Percentiles rank a stretch among this genome's conserved stretches.
Evolutionary conservation across 208 protist species (phyloP).

Genomic region (Balamuthia mandrillaris): DNA sequence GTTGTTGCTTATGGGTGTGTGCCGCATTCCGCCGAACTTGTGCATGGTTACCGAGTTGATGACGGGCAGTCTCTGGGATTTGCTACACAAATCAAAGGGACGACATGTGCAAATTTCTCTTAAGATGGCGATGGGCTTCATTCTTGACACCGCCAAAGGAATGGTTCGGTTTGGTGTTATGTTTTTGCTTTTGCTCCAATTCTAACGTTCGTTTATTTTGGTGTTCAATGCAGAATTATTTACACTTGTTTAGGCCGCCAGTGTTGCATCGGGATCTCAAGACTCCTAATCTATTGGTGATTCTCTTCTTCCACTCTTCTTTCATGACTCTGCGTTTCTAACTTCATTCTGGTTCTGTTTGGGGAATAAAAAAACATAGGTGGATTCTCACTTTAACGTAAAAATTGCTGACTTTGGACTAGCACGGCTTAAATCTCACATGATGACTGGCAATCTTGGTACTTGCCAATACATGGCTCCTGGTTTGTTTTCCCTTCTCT

Average conservation of each 20-base stretch:
- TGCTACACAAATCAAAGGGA: not conserved
- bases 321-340: not conserved
- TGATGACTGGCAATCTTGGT: constrained; percentile 37
- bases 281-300: constrained; percentile 34
- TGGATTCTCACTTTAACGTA: constrained; percentile 14
- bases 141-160: constrained; percentile 27
- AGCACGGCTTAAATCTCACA: constrained; percentile 12
- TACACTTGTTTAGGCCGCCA: constrained; percentile 35
- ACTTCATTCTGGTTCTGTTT: not conserved
- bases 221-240: constrained; percentile 22
- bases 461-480: constrained; percentile 41
- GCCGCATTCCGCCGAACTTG: constrained; percentile 15
- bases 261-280: constrained; percentile 29
- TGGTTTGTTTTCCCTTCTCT: not conserved
- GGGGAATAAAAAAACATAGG: not conserved
- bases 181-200: too few species aligned
- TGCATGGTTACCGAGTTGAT: constrained; percentile 42
- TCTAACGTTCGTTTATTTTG: not conserved
- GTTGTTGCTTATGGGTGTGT: constrained; percentile 38
- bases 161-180: constrained; percentile 2
- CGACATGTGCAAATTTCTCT: not conserved
- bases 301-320: too few species aligned
- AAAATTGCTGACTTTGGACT: constrained; percentile 36
- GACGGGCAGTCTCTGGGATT: constrained; percentile 27
- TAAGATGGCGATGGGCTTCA: constrained; percentile 38